Percentiles rank a stretch among this genome's conserved stretches.
phyloP scores from a whole-genome alignment of 805 yeast species.

The Dipodascus geniculatus region DNA sequence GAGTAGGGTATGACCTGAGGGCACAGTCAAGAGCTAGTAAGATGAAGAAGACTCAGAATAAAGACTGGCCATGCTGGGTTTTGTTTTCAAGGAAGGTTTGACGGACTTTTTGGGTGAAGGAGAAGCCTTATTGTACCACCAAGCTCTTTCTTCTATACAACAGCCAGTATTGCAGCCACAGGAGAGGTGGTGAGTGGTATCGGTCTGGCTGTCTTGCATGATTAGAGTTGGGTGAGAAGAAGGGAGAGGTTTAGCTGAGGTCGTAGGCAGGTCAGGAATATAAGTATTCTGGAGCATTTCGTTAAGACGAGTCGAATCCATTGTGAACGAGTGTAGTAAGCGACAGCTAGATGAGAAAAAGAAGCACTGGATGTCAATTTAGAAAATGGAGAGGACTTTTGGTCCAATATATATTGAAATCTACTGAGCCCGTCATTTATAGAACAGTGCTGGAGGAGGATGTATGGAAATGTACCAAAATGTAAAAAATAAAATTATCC shows the following conservation, averaged over 20 bases:
- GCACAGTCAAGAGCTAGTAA: too few relatives aligned
- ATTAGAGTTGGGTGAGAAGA: conserved; percentile 45
- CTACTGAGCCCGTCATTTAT: not conserved
- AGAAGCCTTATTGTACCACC: conserved; percentile 23
- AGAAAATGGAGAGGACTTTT: not conserved
- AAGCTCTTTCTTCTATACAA: conserved; percentile 29
- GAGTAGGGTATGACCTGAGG: too few relatives aligned
- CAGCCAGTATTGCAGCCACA: conserved; percentile 32
- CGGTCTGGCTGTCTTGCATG: conserved; percentile 45
- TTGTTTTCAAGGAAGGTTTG: conserved; percentile 6
- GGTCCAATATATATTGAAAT: not conserved
- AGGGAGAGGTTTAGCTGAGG: conserved; percentile 27
- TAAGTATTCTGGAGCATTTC: conserved; percentile 33
- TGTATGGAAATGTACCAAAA: not conserved
- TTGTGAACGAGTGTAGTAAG: conserved; percentile 13
- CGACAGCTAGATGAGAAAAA: not conserved
- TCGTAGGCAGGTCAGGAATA: conserved; percentile 31
- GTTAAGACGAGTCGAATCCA: conserved; percentile 34
- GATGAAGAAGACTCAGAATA: conserved; percentile 5
- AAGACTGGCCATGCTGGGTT: conserved; percentile 3
- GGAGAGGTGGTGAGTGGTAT: conserved; percentile 32
- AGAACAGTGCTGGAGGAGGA: not conserved
- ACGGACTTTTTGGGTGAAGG: conserved; percentile 4
- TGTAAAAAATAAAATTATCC: not conserved
- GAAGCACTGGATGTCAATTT: not conserved